Conservation (phyloP, 1,139 yeast species). For the Yamadazyma trypodendri region DNA sequence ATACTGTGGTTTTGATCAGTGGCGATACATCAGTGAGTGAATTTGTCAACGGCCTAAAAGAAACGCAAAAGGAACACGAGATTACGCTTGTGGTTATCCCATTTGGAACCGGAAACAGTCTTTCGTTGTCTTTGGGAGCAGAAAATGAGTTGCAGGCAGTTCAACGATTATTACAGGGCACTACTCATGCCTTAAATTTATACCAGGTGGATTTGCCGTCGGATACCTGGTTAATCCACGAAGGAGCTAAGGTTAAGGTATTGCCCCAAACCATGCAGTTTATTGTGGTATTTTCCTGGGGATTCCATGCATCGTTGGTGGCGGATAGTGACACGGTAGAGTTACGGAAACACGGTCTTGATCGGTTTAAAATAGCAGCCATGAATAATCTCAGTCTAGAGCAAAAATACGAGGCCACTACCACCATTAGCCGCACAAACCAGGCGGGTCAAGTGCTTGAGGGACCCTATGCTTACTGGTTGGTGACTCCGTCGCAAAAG, state of each 20-base stretch:
- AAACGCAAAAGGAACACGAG: slow-evolving; percentile 7
- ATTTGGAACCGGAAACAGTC: slow-evolving; percentile 85
- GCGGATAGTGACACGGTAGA: slow-evolving; percentile 76
- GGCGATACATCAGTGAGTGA: slow-evolving; percentile 89
- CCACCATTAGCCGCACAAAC: slow-evolving; percentile 9
- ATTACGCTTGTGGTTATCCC: slow-evolving; percentile 57
- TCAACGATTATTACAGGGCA: slow-evolving; percentile 38
- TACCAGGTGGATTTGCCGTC: slow-evolving; percentile 56
- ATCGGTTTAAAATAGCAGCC: slow-evolving; percentile 73
- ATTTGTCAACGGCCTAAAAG: slow-evolving; percentile 55
- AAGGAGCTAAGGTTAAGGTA: slow-evolving; percentile 17
- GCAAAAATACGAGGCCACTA: slow-evolving; percentile 51
- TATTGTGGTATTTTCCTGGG: slow-evolving; percentile 79
- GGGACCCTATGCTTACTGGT: slow-evolving; percentile 64
- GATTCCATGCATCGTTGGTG: slow-evolving; percentile 79
- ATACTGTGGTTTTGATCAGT: slow-evolving; percentile 62
- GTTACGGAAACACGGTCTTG: slow-evolving; percentile 59
- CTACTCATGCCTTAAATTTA: slow-evolving; percentile 45
- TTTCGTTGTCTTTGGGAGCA: slow-evolving; percentile 61
- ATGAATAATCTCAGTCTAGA: slow-evolving; percentile 44
- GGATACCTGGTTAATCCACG: slow-evolving; percentile 32
- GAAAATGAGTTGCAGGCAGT: slow-evolving; percentile 38
- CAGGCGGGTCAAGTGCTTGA: slow-evolving; percentile 1
- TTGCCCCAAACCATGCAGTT: slow-evolving; percentile 36
- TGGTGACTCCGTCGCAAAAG: slow-evolving; percentile 58